Evolutionary conservation across 495 filamentous ascomycete genomes (phyloP), one percentile per base, ranked within the genome.

Genomic region (Penicillium canescens): DNA sequence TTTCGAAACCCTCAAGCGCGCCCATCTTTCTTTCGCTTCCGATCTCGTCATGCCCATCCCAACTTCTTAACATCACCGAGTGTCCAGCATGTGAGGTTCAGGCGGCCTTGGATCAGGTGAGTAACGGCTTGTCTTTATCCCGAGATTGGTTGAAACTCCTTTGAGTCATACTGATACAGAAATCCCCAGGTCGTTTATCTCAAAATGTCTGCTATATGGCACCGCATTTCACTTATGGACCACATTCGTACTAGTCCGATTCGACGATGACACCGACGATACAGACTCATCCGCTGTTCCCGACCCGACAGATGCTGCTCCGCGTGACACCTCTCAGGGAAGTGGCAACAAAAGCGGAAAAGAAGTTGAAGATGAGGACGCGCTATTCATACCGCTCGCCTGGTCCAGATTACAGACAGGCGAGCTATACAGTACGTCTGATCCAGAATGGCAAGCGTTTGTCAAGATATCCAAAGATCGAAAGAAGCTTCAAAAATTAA

Each of bases 391-490:
- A 38, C 86, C 88, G 2, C 66, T 91, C 24, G 73, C 77, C n/a
- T 78, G 75, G 63, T 67, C 73, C 62, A 82, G 58, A 44, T 73
- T 71, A 72, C 74, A 57, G 63, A 74, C 71, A 63, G 69, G 66
- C 26, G 70, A 65, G 39, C 82, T 68, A 12, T 92, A 91, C 66
- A 72, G 76, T 20, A 72, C 76, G 21, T 77, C 71, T 3, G 85
- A 89, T 62, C 86, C 88, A 3, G 89, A 92, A 65, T 91, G 86
- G 87, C 73, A 80, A 58, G 72, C 78, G 40, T 92, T 89, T 55
- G 59, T 82, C 16, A 79, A 77, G 35, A 70, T 89, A 18, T 77
- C 80, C 20, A 71, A 74, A 23, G 76, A 91, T 60, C 61, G 56
- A 16, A 57, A 78, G 26, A 69, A 77, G 47, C 56, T 80, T 23